Evolutionary conservation across 768 basidiomycete species (phyloP), one percentile per base, ranked within the genome.

Genomic region (Phaffia tasmanica): DNA sequence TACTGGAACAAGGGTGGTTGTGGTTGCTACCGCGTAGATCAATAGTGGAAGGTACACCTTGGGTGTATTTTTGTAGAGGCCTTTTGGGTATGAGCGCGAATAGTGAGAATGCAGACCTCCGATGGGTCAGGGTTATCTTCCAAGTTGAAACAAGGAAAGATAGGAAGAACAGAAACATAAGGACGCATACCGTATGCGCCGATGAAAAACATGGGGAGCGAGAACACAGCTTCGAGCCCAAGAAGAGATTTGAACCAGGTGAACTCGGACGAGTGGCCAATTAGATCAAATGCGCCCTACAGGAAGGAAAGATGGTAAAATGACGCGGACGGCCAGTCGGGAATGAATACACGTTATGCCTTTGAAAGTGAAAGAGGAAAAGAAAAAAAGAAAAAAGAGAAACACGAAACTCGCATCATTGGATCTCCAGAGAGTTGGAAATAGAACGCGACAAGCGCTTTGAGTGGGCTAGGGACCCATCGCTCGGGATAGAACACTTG

Each of bases 1-100:
- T 72, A 86, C 88, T 0, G 89, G 83, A 46, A 88, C 75, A 18
- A 86, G 85, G 0, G 89, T 89, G 0, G 88, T 91, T 0, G 82
- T 80, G 2, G 88, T 86, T 0, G 86, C 88, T 0, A 87, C 86
- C 32, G 81, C 87, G 75, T 91, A 92, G 32, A 85, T 74, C 11
- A 86, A 78, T 18, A 92, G 77, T 42, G 89, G 79, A 16, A 83
- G 77, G 72, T 86, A 86, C 55, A 85, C 81, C 18, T 75, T 74
- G 8, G 75, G 79, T 1, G 79, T 81, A 64, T 75, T 74, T 57
- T 73, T 70, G 69, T 75, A 74, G 74, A 69, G 46, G 32, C 55
- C n/a, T 32, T 46, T 63, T 16, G 47, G 15, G 19, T n/a, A 25
- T 62, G 47, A 51, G 29, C 59, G 54, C 23, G 16, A 56, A 30